Base-by-base conservation (phyloP, 2,329 filamentous ascomycete genomes). In the Cercospora brassicicola region DNA sequence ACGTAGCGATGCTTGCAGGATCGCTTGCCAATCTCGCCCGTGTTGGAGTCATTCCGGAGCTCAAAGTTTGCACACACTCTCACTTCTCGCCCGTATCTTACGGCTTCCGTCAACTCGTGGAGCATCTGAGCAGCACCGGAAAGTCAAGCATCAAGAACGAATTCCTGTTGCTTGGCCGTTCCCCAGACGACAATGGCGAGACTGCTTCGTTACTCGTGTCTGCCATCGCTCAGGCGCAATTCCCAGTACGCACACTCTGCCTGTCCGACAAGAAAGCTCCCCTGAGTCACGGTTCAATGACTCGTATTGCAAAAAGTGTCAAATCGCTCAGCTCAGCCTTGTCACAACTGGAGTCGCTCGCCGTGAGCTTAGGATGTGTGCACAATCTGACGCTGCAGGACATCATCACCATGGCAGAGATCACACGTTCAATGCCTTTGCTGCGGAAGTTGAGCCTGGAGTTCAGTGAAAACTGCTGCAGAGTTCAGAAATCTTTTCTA, bases 1-100 rank as follows among this genome's bases (percentile, higher is more conserved):
- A 64, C 23, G 62, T 64, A 18, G 53, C 62, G 15, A 28, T 64
- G 62, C 62, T 64, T 26, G 28, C 62, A 20, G 62, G 51, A 56
- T 51, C 31, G 31, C 62, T 64, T 20, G 20, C 28, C n/a, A 64
- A 64, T 18, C 23, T 64, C 31, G 18, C 20, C 30, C 15, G 10
- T 9, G 13, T 23, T 13, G 48, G 45, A 26, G 48, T 57, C 28
- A 30, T 39, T 39, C 62, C 62, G 13, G 62, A 64, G 18, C 51
- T 64, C 30, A 56, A 42, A 23, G 48, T 64, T 13, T 36, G 23
- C 51, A 56, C 62, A n/a, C 48, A 64, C 28, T 56, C 62, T 15
- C 62, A 56, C 23, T 56, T 64, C 31, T 64, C 62, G 31, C 18
- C 48, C 9, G 20, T 51, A 26, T 20, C 48, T n/a, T 64, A 57